Percentiles rank a stretch among this genome's conserved stretches.
Conservation (phyloP, 495 filamentous ascomycete species). For the Trichoderma erinaceum region DNA sequence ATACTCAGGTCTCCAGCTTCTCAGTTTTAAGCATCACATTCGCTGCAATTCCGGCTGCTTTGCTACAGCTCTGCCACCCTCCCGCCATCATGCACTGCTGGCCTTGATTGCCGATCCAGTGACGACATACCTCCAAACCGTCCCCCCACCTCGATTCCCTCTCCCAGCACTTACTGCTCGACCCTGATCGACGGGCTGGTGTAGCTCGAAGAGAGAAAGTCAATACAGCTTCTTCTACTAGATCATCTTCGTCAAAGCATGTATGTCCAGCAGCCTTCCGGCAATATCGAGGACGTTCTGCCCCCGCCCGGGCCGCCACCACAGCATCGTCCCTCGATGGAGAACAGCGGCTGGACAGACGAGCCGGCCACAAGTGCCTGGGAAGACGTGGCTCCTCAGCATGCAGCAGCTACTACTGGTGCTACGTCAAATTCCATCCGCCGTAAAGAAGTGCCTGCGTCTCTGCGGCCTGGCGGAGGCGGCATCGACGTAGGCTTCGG, state of each 20-base stretch:
- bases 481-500: slow-evolving; percentile 17
- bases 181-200: not conserved
- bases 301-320: not conserved
- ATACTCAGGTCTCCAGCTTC: no score
- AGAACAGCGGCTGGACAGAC: not conserved
- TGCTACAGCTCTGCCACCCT: not conserved
- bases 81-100: slow-evolving; percentile 1
- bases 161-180: not conserved
- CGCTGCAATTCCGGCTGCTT: not conserved
- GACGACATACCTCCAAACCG: not conserved
- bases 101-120: not conserved
- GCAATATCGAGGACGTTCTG: not conserved
- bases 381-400: slow-evolving; percentile 7
- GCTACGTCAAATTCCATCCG: not conserved
- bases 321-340: not conserved
- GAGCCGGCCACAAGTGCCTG: slow-evolving; percentile 1
- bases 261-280: not conserved
- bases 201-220: not conserved
- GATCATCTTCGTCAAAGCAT: not conserved
- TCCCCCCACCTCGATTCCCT: not conserved
- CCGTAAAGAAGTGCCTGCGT: slow-evolving; percentile 21
- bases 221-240: not conserved
- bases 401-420: not conserved
- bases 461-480: slow-evolving; percentile 22
- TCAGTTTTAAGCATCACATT: no score